Evolutionary conservation across 2,329 filamentous ascomycete genomes (phyloP).

Genomic region (Penicillium brevicompactum): DNA sequence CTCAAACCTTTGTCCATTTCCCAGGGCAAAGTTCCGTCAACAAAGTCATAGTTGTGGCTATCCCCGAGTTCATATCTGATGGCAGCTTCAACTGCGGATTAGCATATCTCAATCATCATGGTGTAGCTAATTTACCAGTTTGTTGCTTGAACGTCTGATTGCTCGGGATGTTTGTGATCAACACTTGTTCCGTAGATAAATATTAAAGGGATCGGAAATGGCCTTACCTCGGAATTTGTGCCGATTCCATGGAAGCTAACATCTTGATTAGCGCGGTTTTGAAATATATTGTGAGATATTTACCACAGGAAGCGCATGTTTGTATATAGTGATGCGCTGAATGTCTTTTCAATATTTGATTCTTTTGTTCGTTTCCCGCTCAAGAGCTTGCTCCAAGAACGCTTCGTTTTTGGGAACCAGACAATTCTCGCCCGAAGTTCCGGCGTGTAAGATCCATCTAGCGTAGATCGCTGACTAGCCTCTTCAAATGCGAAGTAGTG

Average conservation of each 20-base stretch:
- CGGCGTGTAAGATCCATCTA: too few species aligned
- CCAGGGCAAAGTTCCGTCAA: conserved; percentile 21
- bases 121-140: not conserved
- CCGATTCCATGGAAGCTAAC: conserved; percentile 27
- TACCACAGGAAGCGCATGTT: conserved; percentile 1
- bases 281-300: not conserved
- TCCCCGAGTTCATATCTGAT: conserved; percentile 24
- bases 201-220: not conserved
- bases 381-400: not conserved
- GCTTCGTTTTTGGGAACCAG: too few species aligned
- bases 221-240: conserved; percentile 22
- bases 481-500: too few species aligned
- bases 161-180: not conserved
- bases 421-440: too few species aligned
- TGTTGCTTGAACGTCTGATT: not conserved
- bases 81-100: conserved; percentile 11
- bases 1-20: conserved; percentile 13
- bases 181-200: not conserved
- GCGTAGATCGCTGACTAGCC: too few species aligned
- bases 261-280: not conserved
- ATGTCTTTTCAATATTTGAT: too few species aligned
- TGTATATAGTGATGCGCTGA: not conserved
- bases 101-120: not conserved
- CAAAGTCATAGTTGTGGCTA: conserved; percentile 24
- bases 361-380: too few species aligned